phyloP scores from a whole-genome alignment of 2,329 filamentous ascomycete genomes.

The Exophiala sp. region DNA sequence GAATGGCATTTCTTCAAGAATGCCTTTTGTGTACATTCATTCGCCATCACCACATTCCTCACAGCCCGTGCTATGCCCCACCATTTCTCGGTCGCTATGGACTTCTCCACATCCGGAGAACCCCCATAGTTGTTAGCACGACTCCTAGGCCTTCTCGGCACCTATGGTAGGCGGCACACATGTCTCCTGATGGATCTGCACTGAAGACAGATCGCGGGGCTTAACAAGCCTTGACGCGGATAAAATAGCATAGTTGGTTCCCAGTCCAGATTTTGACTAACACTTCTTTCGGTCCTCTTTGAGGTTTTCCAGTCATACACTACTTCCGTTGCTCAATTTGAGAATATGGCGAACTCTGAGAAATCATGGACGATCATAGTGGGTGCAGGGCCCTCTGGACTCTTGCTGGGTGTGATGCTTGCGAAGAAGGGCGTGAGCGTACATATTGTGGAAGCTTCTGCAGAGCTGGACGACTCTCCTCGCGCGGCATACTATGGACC shows the following conservation, averaged over 20 bases:
- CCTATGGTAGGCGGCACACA: background rate
- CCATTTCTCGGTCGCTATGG: background rate
- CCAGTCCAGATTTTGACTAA: too few species aligned
- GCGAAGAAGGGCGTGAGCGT: conserved; percentile 33
- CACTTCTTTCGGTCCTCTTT: background rate
- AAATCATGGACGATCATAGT: conserved; percentile 30
- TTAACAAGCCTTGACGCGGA: background rate
- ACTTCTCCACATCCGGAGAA: conserved; percentile 14
- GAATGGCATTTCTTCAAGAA: background rate
- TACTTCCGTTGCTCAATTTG: background rate
- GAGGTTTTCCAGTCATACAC: background rate
- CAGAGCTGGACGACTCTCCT: conserved; percentile 56
- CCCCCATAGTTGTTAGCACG: conserved; percentile 10
- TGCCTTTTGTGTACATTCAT: background rate
- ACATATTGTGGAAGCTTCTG: conserved; percentile 51
- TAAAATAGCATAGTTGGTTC: background rate
- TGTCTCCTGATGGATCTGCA: conserved; percentile 1
- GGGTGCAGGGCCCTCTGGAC: conserved; percentile 35
- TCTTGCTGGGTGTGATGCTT: conserved; percentile 33
- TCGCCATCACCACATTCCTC: background rate
- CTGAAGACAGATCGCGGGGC: conserved; percentile 7
- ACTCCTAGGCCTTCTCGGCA: background rate
- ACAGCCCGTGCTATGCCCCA: background rate
- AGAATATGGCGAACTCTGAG: conserved; percentile 4
- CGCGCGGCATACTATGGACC: conserved; percentile 62